Evolutionary conservation across 768 basidiomycete species (phyloP), one percentile per base, ranked within the genome.

Genomic region (Lentinus brumalis): DNA sequence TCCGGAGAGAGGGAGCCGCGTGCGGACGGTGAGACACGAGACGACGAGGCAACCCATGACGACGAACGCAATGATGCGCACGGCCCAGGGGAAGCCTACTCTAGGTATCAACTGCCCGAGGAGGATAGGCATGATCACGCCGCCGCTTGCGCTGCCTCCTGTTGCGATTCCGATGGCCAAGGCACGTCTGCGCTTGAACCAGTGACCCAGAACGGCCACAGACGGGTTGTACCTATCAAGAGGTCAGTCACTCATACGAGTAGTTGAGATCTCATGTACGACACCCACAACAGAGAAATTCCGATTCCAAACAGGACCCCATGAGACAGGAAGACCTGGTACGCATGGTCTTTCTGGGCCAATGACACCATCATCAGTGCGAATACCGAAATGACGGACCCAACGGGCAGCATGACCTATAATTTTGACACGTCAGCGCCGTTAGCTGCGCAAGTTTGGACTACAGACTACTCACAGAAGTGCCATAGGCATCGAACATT

Each of bases 91-190:
- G 50, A 74, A 74, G 2, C 70, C 71, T 41, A 72, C 38, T 6
- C 35, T 42, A 1, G 64, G 53, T 39, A 70, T 64, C 50, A 85
- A 70, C 53, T 79, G 79, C 63, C 83, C 81, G 3, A 85, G 74
- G 59, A 86, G 73, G 41, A 85, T 75, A 4, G 84, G 84, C 62
- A 81, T 81, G 16, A 84, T 53, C 53, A 81, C 77, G 4, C 81
- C 83, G 21, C 84, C 83, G 35, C 81, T 41, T 32, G 81, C 81
- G 32, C 68, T 57, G 10, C 79, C 79, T 29, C 74, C 68, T 0
- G 74, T 70, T 21, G 75, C 69, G 18, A 79, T 41, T 6, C 78
- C 78, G 21, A 76, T 73, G 0, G 77, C 80, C n/a, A 77, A 65
- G 3, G 73, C 73, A 8, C 78, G 67, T 15, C 70, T 66, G 5